Evolutionary conservation across 2,329 filamentous ascomycete species (phyloP).

Genomic region (Aspergillus sp.): DNA sequence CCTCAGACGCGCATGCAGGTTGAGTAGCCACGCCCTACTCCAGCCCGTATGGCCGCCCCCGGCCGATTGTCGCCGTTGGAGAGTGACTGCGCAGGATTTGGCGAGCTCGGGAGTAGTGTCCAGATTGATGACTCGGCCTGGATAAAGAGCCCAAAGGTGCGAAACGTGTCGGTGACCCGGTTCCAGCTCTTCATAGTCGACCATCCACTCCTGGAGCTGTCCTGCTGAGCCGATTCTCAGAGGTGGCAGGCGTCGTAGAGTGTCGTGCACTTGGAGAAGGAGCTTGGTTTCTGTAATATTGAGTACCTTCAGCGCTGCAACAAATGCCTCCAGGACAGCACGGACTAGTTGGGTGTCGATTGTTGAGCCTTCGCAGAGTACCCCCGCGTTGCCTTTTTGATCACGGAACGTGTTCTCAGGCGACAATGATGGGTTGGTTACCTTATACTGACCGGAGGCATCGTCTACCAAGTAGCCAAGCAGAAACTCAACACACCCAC

Average conservation of each 20-base stretch:
- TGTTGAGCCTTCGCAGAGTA: conserved; percentile 43
- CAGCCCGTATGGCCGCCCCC: conserved; percentile 54
- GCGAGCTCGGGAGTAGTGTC: conserved; percentile 33
- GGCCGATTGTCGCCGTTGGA: conserved; percentile 32
- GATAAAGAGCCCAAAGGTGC: conserved; percentile 51
- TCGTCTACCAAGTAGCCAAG: conserved; percentile 31
- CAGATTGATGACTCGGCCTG: conserved; percentile 41
- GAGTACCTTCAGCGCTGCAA: conserved; percentile 16
- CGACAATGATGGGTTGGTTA: conserved; percentile 30
- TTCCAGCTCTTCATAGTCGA: conserved; percentile 42
- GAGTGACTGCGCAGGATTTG: conserved; percentile 26
- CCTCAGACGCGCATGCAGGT: conserved; percentile 49
- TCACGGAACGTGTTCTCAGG: conserved; percentile 32
- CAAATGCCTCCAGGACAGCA: conserved; percentile 38
- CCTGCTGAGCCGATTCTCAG: conserved; percentile 26
- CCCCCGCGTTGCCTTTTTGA: conserved; percentile 20
- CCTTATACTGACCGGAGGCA: conserved; percentile 19
- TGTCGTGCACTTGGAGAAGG: conserved; percentile 9
- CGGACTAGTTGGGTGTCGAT: conserved; percentile 50
- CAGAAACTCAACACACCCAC: conserved; percentile 32
- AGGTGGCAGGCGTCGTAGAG: conserved; percentile 20
- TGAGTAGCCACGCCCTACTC: conserved; percentile 54
- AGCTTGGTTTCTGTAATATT: conserved; percentile 17
- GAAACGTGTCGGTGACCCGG: conserved; percentile 54
- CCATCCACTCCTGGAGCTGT: conserved; percentile 32